Conservation (phyloP, 2,329 filamentous ascomycete species). For the Colletotrichum sp. region DNA sequence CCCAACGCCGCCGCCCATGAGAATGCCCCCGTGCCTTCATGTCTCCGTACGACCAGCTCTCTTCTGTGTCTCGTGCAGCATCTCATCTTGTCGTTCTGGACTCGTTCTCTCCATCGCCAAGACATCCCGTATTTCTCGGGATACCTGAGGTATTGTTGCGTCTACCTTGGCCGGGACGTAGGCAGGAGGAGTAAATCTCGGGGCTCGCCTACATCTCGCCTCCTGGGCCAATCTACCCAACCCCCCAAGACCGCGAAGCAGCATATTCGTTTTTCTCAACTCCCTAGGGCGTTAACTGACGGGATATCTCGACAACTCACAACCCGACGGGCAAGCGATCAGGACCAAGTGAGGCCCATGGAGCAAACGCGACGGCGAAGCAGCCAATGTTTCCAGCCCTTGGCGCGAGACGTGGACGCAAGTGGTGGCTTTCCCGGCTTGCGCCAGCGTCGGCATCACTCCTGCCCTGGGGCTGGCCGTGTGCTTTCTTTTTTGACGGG, state of each 20-base stretch:
- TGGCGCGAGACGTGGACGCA: neutral
- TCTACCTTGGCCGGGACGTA: neutral
- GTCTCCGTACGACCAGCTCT: neutral
- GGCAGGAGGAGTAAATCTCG: neutral
- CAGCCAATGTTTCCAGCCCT: neutral
- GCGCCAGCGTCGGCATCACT: constrained; percentile 1
- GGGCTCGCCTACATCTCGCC: neutral
- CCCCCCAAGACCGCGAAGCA: neutral
- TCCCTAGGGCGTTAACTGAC: neutral
- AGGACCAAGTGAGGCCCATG: neutral
- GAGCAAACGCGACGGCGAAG: neutral
- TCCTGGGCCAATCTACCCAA: neutral
- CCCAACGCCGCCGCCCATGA: neutral
- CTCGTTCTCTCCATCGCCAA: neutral
- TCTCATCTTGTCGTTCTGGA: neutral
- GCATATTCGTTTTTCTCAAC: neutral
- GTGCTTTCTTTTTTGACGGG: constrained; percentile 14
- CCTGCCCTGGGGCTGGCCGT: neutral
- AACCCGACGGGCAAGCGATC: neutral
- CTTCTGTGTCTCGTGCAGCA: neutral
- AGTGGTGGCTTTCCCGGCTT: constrained; percentile 4
- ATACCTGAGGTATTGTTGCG: neutral
- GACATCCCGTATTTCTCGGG: neutral
- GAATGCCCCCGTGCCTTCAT: neutral
- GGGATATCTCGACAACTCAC: neutral